These are phyloP conservation scores for Poronia punctata DNA, from an alignment of 495 filamentous ascomycete species.

Conservation along the genomic window DNA sequence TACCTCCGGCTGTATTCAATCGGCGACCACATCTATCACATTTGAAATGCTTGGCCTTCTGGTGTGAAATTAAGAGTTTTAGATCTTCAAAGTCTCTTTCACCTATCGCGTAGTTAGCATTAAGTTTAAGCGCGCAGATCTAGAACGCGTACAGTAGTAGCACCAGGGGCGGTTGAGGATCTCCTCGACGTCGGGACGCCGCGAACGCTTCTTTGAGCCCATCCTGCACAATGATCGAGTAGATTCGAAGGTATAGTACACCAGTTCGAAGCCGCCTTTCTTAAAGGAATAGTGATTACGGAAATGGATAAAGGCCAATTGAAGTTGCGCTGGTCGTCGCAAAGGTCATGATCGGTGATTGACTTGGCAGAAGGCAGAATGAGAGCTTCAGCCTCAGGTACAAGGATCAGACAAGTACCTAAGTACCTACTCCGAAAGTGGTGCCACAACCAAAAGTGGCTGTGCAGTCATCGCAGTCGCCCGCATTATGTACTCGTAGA, in stretches of 20 bases:
- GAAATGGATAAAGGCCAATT: too few relatives aligned
- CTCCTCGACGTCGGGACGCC: constrained; percentile 79
- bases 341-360: constrained; percentile 1
- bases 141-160: constrained; percentile 69
- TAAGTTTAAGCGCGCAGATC: neutral
- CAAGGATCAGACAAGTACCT: too few relatives aligned
- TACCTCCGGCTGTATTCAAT: constrained; percentile 92
- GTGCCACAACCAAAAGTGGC: too few relatives aligned
- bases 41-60: constrained; percentile 98
- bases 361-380: neutral
- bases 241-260: neutral
- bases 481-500: too few relatives aligned
- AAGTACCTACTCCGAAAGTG: too few relatives aligned
- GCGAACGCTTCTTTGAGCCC: constrained; percentile 74
- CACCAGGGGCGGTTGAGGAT: constrained; percentile 86
- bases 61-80: constrained; percentile 91
- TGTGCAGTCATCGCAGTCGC: neutral
- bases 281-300: neutral
- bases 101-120: constrained; percentile 27
- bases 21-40: constrained; percentile 83
- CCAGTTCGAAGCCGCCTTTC: too few relatives aligned
- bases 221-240: constrained; percentile 36
- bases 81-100: constrained; percentile 97
- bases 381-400: constrained; percentile 7
- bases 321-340: too few relatives aligned